Evolutionary conservation across 805 yeast genomes (phyloP).

Genomic region (Metschnikowia shivogae): DNA sequence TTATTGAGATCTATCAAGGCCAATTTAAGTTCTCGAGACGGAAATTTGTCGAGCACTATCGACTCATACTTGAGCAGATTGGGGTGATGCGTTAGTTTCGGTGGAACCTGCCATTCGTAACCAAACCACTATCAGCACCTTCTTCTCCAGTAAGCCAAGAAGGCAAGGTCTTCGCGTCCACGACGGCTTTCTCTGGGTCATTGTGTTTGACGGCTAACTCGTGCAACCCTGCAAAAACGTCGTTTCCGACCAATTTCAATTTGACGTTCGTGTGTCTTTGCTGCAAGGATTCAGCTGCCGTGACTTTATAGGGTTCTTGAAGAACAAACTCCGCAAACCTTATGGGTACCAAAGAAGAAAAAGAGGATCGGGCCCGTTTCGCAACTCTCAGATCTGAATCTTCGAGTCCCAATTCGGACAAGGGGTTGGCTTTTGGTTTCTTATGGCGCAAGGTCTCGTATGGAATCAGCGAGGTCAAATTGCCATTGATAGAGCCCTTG

Average conservation of each 20-base stretch:
- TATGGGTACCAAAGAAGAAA: slow-evolving; percentile 55
- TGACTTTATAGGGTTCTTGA: slow-evolving; percentile 24
- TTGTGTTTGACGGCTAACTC: slow-evolving; percentile 45
- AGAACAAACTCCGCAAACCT: slow-evolving; percentile 47
- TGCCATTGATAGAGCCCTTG: slow-evolving; percentile 49
- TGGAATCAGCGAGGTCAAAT: slow-evolving; percentile 30
- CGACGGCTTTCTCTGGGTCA: slow-evolving; percentile 29
- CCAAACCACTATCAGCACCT: slow-evolving; percentile 47
- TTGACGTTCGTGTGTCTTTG: slow-evolving; percentile 21
- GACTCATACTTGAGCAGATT: slow-evolving; percentile 10
- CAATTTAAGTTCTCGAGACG: slow-evolving; percentile 8
- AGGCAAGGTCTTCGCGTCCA: slow-evolving; percentile 59
- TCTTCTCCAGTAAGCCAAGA: slow-evolving; percentile 79
- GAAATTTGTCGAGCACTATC: slow-evolving; percentile 8
- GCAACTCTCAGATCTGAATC: slow-evolving; percentile 1
- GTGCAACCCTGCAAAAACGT: slow-evolving; percentile 76
- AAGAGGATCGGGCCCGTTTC: slow-evolving; percentile 25
- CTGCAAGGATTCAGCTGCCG: slow-evolving; percentile 7
- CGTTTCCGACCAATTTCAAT: slow-evolving; percentile 55
- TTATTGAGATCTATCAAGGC: slow-evolving; percentile 9
- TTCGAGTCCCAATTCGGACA: background rate
- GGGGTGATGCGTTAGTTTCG: slow-evolving; percentile 4
- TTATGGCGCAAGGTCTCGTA: slow-evolving; percentile 34
- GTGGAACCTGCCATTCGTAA: slow-evolving; percentile 16
- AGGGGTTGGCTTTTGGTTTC: slow-evolving; percentile 15